These are phyloP conservation scores for Lachancea sp. DNA, from an alignment of 805 yeast species.

Conservation along the genomic window DNA sequence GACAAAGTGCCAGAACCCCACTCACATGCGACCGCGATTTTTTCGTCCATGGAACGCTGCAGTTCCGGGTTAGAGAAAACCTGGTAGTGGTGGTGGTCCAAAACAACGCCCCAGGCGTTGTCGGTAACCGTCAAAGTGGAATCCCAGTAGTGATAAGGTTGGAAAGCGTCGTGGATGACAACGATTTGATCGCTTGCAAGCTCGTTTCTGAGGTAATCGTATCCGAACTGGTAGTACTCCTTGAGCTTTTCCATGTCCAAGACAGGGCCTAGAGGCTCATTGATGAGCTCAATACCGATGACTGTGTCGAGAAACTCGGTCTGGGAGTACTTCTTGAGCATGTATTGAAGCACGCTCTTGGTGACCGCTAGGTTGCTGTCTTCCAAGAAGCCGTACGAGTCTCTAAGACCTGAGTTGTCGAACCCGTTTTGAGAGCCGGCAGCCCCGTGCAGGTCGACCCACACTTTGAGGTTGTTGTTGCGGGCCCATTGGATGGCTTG, in stretches of 20 bases:
- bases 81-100: constrained; percentile 90
- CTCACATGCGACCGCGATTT: constrained; percentile 47
- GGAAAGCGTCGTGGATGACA: constrained; percentile 80
- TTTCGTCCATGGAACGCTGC: constrained; percentile 51
- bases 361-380: constrained; percentile 49
- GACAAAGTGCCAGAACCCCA: constrained; percentile 40
- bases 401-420: constrained; percentile 88
- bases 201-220: constrained; percentile 51
- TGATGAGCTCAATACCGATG: constrained; percentile 75
- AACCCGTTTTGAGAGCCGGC: constrained; percentile 96
- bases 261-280: constrained; percentile 80
- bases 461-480: constrained; percentile 56
- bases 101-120: constrained; percentile 56
- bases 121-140: constrained; percentile 40
- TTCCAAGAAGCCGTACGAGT: constrained; percentile 45
- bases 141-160: constrained; percentile 56
- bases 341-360: constrained; percentile 44
- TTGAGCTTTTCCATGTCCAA: constrained; percentile 54
- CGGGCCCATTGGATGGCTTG: constrained; percentile 73
- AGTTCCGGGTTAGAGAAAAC: constrained; percentile 67
- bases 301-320: constrained; percentile 61
- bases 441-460: constrained; percentile 95
- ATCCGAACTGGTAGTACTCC: constrained; percentile 57
- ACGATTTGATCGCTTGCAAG: constrained; percentile 48
- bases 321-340: constrained; percentile 60